phyloP scores from a whole-genome alignment of 495 filamentous ascomycete species.

The Penicillium roqueforti region DNA sequence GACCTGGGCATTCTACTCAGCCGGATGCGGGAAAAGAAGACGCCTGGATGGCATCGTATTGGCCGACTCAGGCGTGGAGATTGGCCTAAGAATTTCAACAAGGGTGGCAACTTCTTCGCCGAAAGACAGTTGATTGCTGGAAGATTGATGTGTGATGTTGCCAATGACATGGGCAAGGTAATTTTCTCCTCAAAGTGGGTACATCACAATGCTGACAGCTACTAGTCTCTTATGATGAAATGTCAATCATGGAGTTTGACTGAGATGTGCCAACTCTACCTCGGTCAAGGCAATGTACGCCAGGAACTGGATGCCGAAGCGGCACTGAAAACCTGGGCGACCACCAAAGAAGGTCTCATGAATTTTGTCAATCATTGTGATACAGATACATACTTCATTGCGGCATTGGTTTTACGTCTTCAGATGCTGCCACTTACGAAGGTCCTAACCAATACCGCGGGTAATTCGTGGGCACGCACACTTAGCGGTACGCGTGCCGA shows the following conservation, averaged over 20 bases:
- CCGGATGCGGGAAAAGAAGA: conserved; percentile 84
- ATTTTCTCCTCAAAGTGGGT: conserved; percentile 7
- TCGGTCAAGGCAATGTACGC: conserved; percentile 62
- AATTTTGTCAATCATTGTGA: conserved; percentile 91
- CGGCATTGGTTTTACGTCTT: conserved; percentile 77
- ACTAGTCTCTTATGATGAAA: conserved; percentile 83
- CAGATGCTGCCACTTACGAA: conserved; percentile 94
- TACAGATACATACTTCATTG: conserved; percentile 91
- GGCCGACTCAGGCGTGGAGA: conserved; percentile 76
- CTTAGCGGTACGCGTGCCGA: conserved; percentile 93
- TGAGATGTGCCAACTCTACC: conserved; percentile 91
- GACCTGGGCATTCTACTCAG: conserved; percentile 89
- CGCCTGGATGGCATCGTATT: conserved; percentile 86
- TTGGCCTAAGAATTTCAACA: conserved; percentile 88
- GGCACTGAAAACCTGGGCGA: conserved; percentile 84
- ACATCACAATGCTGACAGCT: conserved; percentile 24
- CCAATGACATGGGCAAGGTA: conserved; percentile 91
- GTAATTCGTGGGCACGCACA: conserved; percentile 97
- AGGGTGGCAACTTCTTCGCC: conserved; percentile 82
- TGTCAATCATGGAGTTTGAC: conserved; percentile 97
- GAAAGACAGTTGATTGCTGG: conserved; percentile 88
- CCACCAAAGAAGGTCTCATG: conserved; percentile 77
- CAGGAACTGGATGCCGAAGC: conserved; percentile 82
- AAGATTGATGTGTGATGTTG: conserved; percentile 87
- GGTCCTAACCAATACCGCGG: conserved; percentile 91